Conservation (phyloP, 1,284 basidiomycete species). For the Sporisorium scitamineum region DNA sequence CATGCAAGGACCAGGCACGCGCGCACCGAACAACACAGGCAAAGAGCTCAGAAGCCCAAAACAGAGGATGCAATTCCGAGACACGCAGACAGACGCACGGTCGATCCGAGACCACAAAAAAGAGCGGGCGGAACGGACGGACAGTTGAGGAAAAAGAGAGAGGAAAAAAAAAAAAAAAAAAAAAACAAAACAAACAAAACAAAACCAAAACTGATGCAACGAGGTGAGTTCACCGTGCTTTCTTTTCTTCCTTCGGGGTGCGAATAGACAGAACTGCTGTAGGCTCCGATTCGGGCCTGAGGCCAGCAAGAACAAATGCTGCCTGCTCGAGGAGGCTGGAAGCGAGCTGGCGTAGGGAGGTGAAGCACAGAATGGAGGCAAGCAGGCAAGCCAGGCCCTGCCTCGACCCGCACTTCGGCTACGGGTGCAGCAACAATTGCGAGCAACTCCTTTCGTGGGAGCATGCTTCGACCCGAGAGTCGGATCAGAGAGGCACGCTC, state of each 20-base stretch:
- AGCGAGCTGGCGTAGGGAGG: slow-evolving; percentile 15
- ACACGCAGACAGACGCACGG: slow-evolving; percentile 5
- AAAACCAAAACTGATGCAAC: too few species aligned
- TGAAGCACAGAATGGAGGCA: background rate
- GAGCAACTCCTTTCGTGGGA: background rate
- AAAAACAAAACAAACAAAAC: too few species aligned
- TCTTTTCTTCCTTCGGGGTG: background rate
- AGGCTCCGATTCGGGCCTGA: background rate
- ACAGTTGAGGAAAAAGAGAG: background rate
- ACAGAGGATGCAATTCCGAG: background rate
- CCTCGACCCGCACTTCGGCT: slow-evolving; percentile 33
- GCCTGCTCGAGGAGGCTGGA: background rate
- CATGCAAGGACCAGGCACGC: slow-evolving; percentile 2
- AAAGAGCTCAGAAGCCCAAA: slow-evolving; percentile 1
- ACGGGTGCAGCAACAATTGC: background rate
- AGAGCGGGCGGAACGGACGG: too few species aligned
- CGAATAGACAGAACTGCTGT: background rate
- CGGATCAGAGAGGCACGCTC: background rate
- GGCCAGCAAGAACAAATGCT: background rate
- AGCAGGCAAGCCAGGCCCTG: slow-evolving; percentile 21
- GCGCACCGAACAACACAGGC: background rate
- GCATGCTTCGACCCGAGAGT: background rate
- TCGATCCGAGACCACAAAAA: background rate
- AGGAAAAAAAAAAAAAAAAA: too few species aligned
- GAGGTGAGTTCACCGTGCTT: background rate